Evolutionary conservation across 2,329 filamentous ascomycete genomes (phyloP), one percentile per base, ranked within the genome.

Genomic region (Fusarium longipes): DNA sequence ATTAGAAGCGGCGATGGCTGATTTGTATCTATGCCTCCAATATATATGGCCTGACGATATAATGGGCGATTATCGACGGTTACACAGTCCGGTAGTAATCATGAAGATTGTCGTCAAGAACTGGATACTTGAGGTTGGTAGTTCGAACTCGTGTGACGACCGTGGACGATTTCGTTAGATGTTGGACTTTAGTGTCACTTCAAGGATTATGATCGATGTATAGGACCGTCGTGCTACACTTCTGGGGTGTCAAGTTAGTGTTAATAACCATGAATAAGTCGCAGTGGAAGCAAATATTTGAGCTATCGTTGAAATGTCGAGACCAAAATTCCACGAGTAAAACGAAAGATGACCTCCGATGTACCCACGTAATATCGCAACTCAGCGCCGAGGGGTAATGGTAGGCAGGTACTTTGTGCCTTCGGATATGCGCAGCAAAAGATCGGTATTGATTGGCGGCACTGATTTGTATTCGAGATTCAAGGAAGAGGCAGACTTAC

Each of bases 401-500:
- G 30, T 56, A 54, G 36, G 36, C 42, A 33, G n/a, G n/a, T n/a
- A n/a, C n/a, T 30, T 35, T 48, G 33, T 52, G 43, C 48, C 50
- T 62, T 55, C 57, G 35, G 47, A 48, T 30, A 57, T 50, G 48
- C 32, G 51, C 48, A 54, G 57, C 43, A 62, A 33, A 22, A 49
- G 56, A 43, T 42, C 42, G 44, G 50, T 58, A 59, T 67, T 50
- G 60, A 56, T 67, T 50, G 56, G 57, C 24, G 51, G 29, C 58
- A 51, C 33, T 40, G 57, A 56, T 64, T 65, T 54, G 59, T 45
- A 48, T 63, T n/a, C 43, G 17, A 58, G 45, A 60, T 67, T 43
- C 44, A 68, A 65, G 59, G 47, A 60, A 66, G 44, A 54, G 12
- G 45, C 42, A 58, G 33, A 72, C 68, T 71, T 63, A 73, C 71